Evolutionary conservation across 495 filamentous ascomycete species (phyloP), one percentile per base, ranked within the genome.

Genomic region (Hyphodiscus hymeniophilus): DNA sequence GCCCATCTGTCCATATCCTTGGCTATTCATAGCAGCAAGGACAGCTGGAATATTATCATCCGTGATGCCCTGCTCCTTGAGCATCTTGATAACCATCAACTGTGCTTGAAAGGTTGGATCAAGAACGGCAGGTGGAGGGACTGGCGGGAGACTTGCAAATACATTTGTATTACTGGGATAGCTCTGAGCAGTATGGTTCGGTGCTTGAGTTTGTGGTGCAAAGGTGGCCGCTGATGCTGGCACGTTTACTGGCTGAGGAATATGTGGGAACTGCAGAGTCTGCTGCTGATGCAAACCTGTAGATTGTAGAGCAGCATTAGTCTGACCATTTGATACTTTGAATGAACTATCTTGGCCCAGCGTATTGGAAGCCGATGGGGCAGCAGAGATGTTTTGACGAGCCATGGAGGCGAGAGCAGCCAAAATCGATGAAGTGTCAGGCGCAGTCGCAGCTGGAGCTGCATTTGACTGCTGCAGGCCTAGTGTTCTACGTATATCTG

Each of bases 331-430:
- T 63, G 80, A 69, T 52, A 77, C 64, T 69, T 69, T 76, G 61
- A 77, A 74, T 47, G 73, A 62, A 61, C 65, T 79, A 61, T 63
- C 55, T 35, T 63, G 68, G 38, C 76, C 67, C 36, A 74, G 65
- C 41, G 75, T 59, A 49, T 61, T 66, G 18, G 73, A 63, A 46
- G 63, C 73, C 58, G 71, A 66, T 21, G 84, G 76, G 8, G 80
- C 73, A 11, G 76, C 66, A 45, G 81, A 75, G 38, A 69, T 70
- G 63, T 85, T 91, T 62, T 89, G 82, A 47, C 88, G 85, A 31
- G 86, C 86, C 71, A 94, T 88, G 55, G 85, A 85, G 38, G 87
- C 86, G 48, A 94, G 74, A 24, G 84, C 84, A 59, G 85, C 85
- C 70, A 92, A 70, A 59, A 94, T 89, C 50, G 75, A 76, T 17